A percentile compares a stretch with the other conserved stretches of the same genome.
Conservation (phyloP, 257 asterid species). For the Solanum pimpinellifolium region DNA sequence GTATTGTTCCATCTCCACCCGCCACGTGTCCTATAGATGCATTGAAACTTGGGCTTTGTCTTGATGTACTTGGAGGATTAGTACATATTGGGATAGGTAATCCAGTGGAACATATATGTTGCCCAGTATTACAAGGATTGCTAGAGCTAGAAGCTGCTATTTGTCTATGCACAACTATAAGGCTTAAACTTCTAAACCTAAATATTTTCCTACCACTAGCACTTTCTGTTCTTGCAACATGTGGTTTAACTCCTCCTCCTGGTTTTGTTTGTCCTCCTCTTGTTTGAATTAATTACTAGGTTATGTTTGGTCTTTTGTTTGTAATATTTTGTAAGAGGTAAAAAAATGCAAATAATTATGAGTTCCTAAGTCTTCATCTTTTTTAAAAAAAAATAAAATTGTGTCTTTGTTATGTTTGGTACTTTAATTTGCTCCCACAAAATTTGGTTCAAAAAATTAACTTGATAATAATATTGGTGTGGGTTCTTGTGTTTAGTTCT, state of each 20-base stretch:
- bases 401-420: background rate
- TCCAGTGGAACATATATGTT: constrained; percentile 65
- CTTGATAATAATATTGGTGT: background rate
- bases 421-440: background rate
- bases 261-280: constrained; percentile 83
- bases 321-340: background rate
- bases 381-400: no score
- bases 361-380: background rate
- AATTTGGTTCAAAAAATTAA: background rate
- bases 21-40: constrained; percentile 67
- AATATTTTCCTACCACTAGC: constrained; percentile 79
- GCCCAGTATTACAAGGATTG: constrained; percentile 87
- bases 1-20: constrained; percentile 19
- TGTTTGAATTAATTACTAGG: background rate
- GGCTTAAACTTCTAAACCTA: constrained; percentile 69
- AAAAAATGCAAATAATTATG: background rate
- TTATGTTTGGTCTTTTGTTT: background rate
- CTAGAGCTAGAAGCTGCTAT: constrained; percentile 79
- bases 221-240: constrained; percentile 65
- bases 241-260: constrained; percentile 80
- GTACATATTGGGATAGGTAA: constrained; percentile 75
- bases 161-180: constrained; percentile 75
- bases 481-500: background rate
- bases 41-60: constrained; percentile 74
- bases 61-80: constrained; percentile 84